Base-by-base conservation (phyloP, 2,329 filamentous ascomycete species). In the Colletotrichum incanum region DNA sequence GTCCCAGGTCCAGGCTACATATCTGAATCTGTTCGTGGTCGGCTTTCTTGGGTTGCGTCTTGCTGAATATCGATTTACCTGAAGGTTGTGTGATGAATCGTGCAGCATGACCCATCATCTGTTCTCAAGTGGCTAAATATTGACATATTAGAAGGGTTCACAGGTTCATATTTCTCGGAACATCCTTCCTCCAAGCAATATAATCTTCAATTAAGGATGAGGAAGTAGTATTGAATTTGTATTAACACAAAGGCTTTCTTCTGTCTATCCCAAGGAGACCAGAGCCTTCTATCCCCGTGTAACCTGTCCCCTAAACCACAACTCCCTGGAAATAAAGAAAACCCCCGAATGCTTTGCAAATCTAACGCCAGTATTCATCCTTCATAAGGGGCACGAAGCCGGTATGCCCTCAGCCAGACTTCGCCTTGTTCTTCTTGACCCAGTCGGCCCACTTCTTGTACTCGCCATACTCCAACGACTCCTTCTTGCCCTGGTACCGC, bases 401-500 rank as follows among this genome's bases (percentile, higher is more conserved):
- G n/a, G 28, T 11, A 9, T 39, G 39, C 34, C 37, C 37, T 70
- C 61, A 73, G 31, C 62, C 60, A 16, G 70, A 73, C 67, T 69
- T 65, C 16, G 41, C 45, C 71, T 74, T 75, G 31, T 76, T 74
- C 79, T 79, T 70, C 20, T 86, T 84, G 26, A 91, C 89, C 93
- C 94, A 96, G 20, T 92, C 88, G 79, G 90, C 90, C 94, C 95
- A 98, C 75, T 88, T 88, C 85, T 90, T 92, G 88, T 92, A 98
- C 77, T 96, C 93, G 1, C 81, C 82, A 80, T 94, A 98, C 60
- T 83, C 86, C 72, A 96, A 81, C 67, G 86, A 91, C 66, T 92
- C 89, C 85, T 94, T 95, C 83, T 91, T 91, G 26, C 96, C 96
- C 82, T 96, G 94, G 81, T 98, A 99, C 76, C 94, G 89, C 67